Evolutionary conservation across 176 grass and related monocot genomes (phyloP), one percentile per base, ranked within the genome.

Genomic region (Tillandsia leiboldiana): DNA sequence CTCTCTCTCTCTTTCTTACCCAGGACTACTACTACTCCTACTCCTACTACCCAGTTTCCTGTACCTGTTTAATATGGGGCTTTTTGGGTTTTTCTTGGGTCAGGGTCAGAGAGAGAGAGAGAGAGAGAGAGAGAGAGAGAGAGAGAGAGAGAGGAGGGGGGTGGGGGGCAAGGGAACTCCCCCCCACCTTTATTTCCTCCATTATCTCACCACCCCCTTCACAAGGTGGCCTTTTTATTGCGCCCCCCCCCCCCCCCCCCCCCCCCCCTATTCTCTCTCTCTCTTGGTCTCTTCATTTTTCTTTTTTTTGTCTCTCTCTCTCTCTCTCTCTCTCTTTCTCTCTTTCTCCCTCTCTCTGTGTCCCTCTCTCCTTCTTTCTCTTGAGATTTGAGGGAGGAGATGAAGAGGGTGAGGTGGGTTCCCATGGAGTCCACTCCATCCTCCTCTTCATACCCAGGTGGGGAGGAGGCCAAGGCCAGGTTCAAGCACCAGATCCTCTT

Each of bases 61-160:
- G 74, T 73, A 53, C 63, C 11, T 73, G 48, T 63, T 80, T 85
- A 80, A 72, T 80, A 85, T 85, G 83, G 83, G 77, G 77, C 83
- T 85, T 85, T 82, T 85, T 71, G 77, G 76, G 72, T 49, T 79
- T 79, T 85, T 75, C 73, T 75, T 42, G 33, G 67, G 73, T 80
- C 72, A 68, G 67, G 63, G 67, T 76, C n/a, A n/a, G n/a, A n/a
- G n/a, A n/a, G n/a, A n/a, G n/a, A n/a, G n/a, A n/a, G n/a, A n/a
- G n/a, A n/a, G n/a, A n/a, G n/a, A n/a, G n/a, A n/a, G 72, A 80
- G 67, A 80, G 2, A 59, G 56, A 59, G 56, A 59, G n/a, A 59
- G n/a, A 59, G 4, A 59, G 52, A 56, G 52, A 56, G 12, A n/a
- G 52, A 54, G 11, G 15, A 11, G 15, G 52, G 15, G 10, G 13